Base-by-base conservation (phyloP, 352 stramenopile genomes). In the Phytophthora kernoviae region DNA sequence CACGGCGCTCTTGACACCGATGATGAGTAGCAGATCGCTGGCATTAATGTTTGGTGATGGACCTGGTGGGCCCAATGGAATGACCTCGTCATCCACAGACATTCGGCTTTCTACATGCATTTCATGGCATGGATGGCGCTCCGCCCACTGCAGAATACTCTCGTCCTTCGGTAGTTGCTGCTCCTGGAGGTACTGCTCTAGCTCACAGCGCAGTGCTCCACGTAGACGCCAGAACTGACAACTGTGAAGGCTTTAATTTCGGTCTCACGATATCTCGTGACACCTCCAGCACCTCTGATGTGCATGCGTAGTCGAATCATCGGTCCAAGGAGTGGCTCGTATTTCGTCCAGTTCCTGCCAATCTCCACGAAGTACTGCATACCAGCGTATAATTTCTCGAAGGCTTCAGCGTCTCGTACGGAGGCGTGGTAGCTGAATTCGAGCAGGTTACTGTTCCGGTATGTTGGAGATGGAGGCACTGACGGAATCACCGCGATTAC, bases 1-100 rank as follows among this genome's bases (percentile, higher is more conserved):
- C 7, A 78, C 60, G 17, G 65, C 75, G 2, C 64, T 75, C 43
- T 87, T 87, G 47, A 87, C 58, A 2, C 79, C 79, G 21, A 87
- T 77, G 0, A 85, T 30, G 33, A 40, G 33, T 9, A 40, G 2
- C 33, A 3, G 33, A 86, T 43, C 8, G 51, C 2, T 4, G 20
- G 21, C 10, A 12, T 34, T 9, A 17, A 7, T 7, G 37, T 3
- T 3, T 30, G 24, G 6, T 30, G 24, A 7, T 7, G 24, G 24
- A 30, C 24, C 24, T 30, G 24, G 24, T 30, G 24, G 24, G 6
- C 24, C 24, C 6, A 30, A 6, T 30, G 24, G 24, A 30, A 30
- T 30, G 24, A 30, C 24, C 24, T 30, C 24, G 6, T 30, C 24
- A 6, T 6, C 24, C 24, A 30, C 3, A 30, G 24, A 30, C 3